These are phyloP conservation scores for Trifolium fragiferum DNA, from an alignment of 306 rosid species.

Conservation along the genomic window DNA sequence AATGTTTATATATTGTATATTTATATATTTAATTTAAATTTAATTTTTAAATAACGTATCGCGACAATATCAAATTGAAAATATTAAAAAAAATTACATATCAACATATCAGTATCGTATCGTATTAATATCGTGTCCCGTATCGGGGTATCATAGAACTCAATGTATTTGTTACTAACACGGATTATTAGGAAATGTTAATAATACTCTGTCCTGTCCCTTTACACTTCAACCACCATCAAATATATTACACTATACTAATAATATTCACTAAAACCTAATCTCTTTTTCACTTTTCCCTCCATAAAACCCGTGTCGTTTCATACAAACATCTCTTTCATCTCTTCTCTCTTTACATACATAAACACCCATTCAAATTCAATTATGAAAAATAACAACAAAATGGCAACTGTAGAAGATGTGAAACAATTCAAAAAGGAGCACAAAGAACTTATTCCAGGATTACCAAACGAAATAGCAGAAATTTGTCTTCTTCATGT, in stretches of 20 bases:
- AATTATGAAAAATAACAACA: neutral
- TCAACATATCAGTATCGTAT: too few species aligned
- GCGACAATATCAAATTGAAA: too few species aligned
- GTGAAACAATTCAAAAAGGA: neutral
- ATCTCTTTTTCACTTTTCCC: slow-evolving; percentile 12
- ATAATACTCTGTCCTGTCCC: neutral
- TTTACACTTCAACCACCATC: slow-evolving; percentile 12
- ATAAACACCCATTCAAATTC: neutral
- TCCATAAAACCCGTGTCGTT: slow-evolving; percentile 28
- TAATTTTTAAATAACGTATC: too few species aligned
- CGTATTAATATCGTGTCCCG: too few species aligned
- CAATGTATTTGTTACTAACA: neutral
- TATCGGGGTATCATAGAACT: too few species aligned
- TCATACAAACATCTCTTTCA: neutral
- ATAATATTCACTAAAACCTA: neutral
- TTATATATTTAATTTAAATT: too few species aligned
- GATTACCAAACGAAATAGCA: slow-evolving; percentile 65
- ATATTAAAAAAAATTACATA: too few species aligned
- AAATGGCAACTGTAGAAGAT: slow-evolving; percentile 27
- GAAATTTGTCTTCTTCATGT: slow-evolving; percentile 69
- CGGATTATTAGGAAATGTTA: slow-evolving; percentile 34
- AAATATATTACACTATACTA: neutral
- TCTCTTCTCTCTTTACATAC: neutral
- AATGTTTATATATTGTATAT: too few species aligned
- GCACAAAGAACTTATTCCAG: slow-evolving; percentile 52